phyloP scores from a whole-genome alignment of 805 yeast genomes.

The Metschnikowia cerradonensis region DNA sequence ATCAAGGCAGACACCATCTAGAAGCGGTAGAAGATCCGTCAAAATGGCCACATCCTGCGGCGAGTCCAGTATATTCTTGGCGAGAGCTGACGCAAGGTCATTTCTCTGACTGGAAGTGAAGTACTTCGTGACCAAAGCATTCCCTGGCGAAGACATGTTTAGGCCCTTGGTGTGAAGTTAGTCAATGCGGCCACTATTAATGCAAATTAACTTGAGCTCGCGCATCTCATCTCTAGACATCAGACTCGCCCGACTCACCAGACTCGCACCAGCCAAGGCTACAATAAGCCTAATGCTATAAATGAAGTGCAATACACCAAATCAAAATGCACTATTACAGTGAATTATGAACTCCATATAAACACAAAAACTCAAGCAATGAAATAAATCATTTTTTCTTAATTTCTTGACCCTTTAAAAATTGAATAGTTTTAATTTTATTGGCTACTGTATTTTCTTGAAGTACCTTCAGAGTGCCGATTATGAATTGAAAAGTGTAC shows the following conservation, averaged over 20 bases:
- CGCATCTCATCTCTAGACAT: neutral
- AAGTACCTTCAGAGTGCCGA: no score
- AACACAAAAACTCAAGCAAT: no score
- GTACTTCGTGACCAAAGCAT: constrained; percentile 8
- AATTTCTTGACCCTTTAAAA: no score
- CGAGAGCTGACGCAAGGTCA: constrained; percentile 6
- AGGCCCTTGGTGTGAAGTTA: neutral
- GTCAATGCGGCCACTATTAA: neutral
- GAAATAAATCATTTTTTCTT: no score
- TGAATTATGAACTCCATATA: no score
- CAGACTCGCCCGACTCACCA: neutral
- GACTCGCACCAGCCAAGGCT: no score
- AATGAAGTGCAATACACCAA: neutral
- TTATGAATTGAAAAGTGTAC: no score
- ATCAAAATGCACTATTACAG: neutral
- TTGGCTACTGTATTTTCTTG: no score
- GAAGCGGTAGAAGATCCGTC: constrained; percentile 11
- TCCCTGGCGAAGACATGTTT: neutral
- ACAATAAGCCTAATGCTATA: no score
- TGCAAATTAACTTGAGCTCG: neutral
- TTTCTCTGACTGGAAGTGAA: constrained; percentile 8
- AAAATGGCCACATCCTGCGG: constrained; percentile 12
- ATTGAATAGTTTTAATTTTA: no score
- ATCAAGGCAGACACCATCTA: constrained; percentile 3
- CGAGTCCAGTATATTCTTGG: constrained; percentile 2